Evolutionary conservation across 495 filamentous ascomycete genomes (phyloP).

Genomic region (Neurospora intermedia): DNA sequence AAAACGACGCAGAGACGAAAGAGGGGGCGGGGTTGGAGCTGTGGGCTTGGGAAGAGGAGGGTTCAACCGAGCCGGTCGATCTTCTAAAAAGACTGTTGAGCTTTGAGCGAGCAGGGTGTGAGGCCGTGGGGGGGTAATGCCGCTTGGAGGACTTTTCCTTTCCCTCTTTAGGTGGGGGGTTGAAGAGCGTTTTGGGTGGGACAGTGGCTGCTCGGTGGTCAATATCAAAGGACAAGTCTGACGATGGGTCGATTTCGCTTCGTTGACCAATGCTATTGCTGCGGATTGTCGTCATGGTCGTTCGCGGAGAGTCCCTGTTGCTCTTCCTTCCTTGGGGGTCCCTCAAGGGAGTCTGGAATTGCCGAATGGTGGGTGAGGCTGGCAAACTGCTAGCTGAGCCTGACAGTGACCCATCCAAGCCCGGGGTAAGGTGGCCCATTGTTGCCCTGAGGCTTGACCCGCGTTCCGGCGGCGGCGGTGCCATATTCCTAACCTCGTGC

Average conservation of each 20-base stretch:
- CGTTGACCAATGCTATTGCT: constrained; percentile 29
- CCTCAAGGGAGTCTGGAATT: not conserved
- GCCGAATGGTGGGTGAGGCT: constrained; percentile 5
- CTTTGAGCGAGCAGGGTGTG: constrained; percentile 23
- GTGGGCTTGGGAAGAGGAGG: not conserved
- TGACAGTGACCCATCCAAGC: constrained; percentile 17
- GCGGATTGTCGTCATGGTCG: constrained; percentile 12
- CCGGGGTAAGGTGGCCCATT: constrained; percentile 15
- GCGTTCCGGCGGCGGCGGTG: constrained; percentile 30
- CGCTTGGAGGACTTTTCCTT: constrained; percentile 8
- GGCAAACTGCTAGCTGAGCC: constrained; percentile 6
- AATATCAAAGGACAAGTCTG: constrained; percentile 4
- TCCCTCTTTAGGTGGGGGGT: constrained; percentile 7
- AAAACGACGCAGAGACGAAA: constrained; percentile 24
- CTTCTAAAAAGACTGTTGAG: constrained; percentile 34
- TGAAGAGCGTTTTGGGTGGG: constrained; percentile 17
- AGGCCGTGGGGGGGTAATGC: constrained; percentile 37
- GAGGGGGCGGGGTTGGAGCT: constrained; percentile 15
- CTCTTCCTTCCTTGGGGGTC: constrained; percentile 10
- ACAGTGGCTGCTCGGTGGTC: constrained; percentile 21
- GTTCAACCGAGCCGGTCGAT: constrained; percentile 18
- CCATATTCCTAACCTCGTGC: constrained; percentile 4
- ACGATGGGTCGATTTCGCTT: constrained; percentile 2
- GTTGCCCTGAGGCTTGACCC: constrained; percentile 27
- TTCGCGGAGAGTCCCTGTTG: constrained; percentile 17